A percentile compares a stretch with the other conserved stretches of the same genome.
Evolutionary conservation across 805 yeast species (phyloP).

Genomic region (Metschnikowia proteae): DNA sequence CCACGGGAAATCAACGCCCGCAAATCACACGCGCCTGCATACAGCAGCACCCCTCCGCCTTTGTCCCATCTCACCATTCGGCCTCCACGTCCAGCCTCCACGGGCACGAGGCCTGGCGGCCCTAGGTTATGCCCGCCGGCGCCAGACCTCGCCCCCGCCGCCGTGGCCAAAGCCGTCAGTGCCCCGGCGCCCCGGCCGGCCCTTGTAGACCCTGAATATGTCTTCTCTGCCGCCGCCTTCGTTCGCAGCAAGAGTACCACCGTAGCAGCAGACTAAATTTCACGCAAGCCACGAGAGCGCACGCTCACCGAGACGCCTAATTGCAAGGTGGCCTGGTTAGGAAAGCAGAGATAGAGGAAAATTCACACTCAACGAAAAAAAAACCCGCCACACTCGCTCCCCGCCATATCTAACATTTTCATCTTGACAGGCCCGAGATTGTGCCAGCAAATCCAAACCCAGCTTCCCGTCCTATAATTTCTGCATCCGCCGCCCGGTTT

Average conservation of each 20-base stretch:
- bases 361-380: constrained; percentile 14
- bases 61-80: background rate
- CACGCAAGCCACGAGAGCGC: constrained; percentile 14
- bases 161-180: background rate
- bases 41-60: background rate
- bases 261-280: background rate
- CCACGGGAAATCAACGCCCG: too few relatives aligned
- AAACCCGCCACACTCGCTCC: constrained; percentile 8
- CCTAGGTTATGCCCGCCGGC: background rate
- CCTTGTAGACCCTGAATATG: too few relatives aligned
- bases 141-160: background rate
- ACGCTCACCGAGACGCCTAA: constrained; percentile 15
- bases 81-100: background rate
- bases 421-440: constrained; percentile 1
- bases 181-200: too few relatives aligned
- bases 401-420: constrained; percentile 2
- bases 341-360: constrained; percentile 14
- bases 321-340: constrained; percentile 11
- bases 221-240: background rate
- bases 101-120: background rate
- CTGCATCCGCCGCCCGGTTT: constrained; percentile 1
- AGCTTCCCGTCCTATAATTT: background rate
- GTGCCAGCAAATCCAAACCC: background rate
- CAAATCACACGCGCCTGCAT: background rate
- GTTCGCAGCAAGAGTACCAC: background rate